Evolutionary conservation across 2,329 filamentous ascomycete genomes (phyloP).

Genomic region (Colletotrichum australisinense): DNA sequence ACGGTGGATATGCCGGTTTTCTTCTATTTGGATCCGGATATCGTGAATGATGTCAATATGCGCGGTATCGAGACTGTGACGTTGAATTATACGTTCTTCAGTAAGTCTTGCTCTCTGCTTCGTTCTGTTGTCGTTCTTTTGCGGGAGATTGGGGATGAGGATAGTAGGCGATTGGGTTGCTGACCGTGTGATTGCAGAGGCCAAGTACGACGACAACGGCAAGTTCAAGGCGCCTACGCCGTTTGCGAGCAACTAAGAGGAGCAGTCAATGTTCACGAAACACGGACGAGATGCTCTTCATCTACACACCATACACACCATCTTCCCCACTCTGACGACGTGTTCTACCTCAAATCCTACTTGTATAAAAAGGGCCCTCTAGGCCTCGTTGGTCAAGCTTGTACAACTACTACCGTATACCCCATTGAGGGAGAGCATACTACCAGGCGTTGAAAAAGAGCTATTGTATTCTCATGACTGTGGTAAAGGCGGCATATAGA

Average conservation of each 20-base stretch:
- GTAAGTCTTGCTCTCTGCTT: conserved; percentile 63
- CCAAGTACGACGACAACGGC: conserved; percentile 59
- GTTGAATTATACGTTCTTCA: conserved; percentile 97
- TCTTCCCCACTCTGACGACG: conserved; percentile 6
- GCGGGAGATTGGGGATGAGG: neutral
- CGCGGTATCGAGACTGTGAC: conserved; percentile 94
- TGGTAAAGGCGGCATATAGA: neutral
- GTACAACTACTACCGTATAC: neutral
- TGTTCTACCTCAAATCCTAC: neutral
- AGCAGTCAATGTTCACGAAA: neutral
- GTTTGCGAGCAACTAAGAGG: neutral
- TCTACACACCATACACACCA: neutral
- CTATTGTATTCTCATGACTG: neutral
- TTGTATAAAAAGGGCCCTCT: conserved; percentile 7
- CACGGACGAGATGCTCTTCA: neutral
- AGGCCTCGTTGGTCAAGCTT: neutral
- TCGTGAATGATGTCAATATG: conserved; percentile 93
- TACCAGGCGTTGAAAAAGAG: conserved; percentile 16
- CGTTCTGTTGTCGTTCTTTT: neutral
- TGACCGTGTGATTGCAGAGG: conserved; percentile 46
- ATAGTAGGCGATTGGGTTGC: neutral
- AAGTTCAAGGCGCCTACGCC: conserved; percentile 52
- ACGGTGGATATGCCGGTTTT: conserved; percentile 99
- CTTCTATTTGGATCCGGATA: conserved; percentile 97
- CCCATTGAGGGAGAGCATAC: conserved; percentile 8